Evolutionary conservation across 805 yeast genomes (phyloP).

Genomic region (Lipomyces kockii): DNA sequence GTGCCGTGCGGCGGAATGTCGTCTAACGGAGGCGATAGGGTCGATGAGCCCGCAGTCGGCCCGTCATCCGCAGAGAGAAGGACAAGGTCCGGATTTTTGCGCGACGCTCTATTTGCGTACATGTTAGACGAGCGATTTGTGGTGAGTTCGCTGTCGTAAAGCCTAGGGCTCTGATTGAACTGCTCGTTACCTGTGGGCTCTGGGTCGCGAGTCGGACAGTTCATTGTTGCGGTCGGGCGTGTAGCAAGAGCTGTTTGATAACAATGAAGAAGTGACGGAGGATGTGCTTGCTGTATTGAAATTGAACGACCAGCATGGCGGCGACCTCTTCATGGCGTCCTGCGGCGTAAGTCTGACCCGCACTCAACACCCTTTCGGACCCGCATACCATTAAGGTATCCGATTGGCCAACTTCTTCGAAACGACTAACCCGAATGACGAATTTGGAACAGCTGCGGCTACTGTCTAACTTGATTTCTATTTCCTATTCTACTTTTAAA

Average conservation of each 20-base stretch:
- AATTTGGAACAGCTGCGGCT: neutral
- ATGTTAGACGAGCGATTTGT: slow-evolving; percentile 35
- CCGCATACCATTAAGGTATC: too few species aligned
- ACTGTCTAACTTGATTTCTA: neutral
- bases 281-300: neutral
- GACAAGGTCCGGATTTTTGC: slow-evolving; percentile 12
- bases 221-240: slow-evolving; percentile 28
- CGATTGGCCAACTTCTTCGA: too few species aligned
- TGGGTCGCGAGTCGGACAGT: slow-evolving; percentile 43
- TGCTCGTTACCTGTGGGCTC: slow-evolving; percentile 40
- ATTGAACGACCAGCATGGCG: too few species aligned
- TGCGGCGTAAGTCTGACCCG: neutral
- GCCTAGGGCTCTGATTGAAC: slow-evolving; percentile 41
- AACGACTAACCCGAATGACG: too few species aligned
- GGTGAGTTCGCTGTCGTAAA: slow-evolving; percentile 35
- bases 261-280: neutral
- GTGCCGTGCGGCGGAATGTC: neutral
- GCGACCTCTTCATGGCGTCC: neutral
- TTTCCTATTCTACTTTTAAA: neutral
- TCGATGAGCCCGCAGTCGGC: neutral
- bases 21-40: neutral
- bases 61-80: slow-evolving; percentile 6
- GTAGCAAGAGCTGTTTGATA: neutral
- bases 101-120: slow-evolving; percentile 14
- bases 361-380: neutral